Conservation (phyloP, 768 basidiomycete species). For the Auricularia sp. region DNA sequence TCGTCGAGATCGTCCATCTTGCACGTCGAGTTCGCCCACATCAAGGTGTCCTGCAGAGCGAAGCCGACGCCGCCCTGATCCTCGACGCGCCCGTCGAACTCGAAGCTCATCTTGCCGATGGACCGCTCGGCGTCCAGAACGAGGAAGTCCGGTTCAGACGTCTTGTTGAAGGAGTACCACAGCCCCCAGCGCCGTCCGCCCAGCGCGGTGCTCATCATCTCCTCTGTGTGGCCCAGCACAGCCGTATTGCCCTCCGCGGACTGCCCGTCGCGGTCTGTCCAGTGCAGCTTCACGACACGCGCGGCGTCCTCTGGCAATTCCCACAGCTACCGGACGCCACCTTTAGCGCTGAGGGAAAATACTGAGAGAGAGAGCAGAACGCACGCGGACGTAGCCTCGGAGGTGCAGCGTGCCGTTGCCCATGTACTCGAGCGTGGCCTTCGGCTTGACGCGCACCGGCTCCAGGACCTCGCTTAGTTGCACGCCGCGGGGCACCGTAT, state of each 20-base stretch:
- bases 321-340: no score
- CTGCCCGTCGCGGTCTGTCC: no score
- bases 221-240: no score
- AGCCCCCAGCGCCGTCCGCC: not conserved
- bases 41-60: not conserved
- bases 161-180: not conserved
- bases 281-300: constrained; percentile 8
- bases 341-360: not conserved
- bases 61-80: not conserved
- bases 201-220: no score
- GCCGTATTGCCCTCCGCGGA: no score
- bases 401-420: not conserved
- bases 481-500: constrained; percentile 39
- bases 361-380: not conserved
- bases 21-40: constrained; percentile 3
- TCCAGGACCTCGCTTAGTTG: constrained; percentile 29
- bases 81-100: not conserved
- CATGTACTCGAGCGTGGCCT: not conserved
- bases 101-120: not conserved
- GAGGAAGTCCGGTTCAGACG: not conserved
- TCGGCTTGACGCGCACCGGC: not conserved
- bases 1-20: no score
- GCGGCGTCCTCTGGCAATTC: constrained; percentile 12
- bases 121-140: not conserved
- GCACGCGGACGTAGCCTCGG: not conserved